Evolutionary conservation across 139 green algal genomes (phyloP), one percentile per base, ranked within the genome.

Genomic region (Chlorella sorokiniana): DNA sequence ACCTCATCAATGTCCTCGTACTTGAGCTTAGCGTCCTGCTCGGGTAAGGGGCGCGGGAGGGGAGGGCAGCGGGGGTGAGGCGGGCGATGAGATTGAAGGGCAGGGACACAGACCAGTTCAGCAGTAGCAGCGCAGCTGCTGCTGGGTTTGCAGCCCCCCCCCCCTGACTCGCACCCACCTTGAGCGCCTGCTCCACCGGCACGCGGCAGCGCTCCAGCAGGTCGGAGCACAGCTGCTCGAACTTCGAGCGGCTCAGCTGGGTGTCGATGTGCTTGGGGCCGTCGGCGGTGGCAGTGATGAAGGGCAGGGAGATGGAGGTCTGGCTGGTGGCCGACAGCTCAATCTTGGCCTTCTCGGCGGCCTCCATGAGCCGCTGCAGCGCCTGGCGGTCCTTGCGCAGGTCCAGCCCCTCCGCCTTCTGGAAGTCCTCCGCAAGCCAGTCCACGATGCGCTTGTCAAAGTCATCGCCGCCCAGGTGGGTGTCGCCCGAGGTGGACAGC

Each of bases 401-500:
- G 86, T 99, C 96, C 64, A 99, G 95, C 85, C 86, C 88, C 91
- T 99, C 95, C 23, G 89, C 85, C 52, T 89, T 89, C 91, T 96
- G 83, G 90, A 99, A 99, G 54, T 98, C 93, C 1, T 95, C 90
- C 25, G 96, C 96, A 72, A 99, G 89, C 82, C 88, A 99, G 84
- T 99, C 94, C 29, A 99, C 95, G 77, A 99, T 98, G 87, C 96
- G 92, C 94, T 98, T 98, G 91, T 99, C 97, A 87, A 99, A 99
- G 90, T 99, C 97, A 89, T 99, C 97, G 52, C 97, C 97, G 70
- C 97, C 97, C 69, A 99, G 91, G 89, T 99, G 95, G 10, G 97
- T 99, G 91, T 99, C 97, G 73, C 97, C 97, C 4, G 83, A 93
- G 70, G 97, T 99, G 84, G 94, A 97, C 79, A 99, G 89, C 84